These are phyloP conservation scores for Umbelopsis ramanniana DNA, from an alignment of 192 early-diverging fungal species.

Conservation along the genomic window DNA sequence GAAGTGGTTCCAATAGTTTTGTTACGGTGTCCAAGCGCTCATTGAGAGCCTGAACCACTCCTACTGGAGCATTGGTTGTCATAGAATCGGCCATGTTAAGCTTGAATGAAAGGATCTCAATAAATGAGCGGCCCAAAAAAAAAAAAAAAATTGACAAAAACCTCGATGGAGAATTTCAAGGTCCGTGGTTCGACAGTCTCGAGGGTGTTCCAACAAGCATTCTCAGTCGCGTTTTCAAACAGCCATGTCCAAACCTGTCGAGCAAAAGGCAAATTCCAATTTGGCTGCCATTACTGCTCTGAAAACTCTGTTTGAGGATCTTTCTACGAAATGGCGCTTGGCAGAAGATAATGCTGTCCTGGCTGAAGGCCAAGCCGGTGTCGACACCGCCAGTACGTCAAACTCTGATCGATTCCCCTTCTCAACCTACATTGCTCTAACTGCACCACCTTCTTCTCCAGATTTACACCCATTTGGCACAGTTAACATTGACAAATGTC, in stretches of 20 bases:
- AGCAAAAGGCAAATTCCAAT: constrained; percentile 3
- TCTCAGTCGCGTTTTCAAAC: background rate
- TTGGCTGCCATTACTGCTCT: constrained; percentile 4
- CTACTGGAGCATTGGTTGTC: constrained; percentile 5
- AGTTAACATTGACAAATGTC: constrained; percentile 40
- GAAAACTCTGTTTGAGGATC: background rate
- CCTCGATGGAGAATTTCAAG: background rate
- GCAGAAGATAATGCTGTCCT: background rate
- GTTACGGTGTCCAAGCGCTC: constrained; percentile 30
- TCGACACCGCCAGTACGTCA: background rate
- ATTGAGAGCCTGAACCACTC: constrained; percentile 27
- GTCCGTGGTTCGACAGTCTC: no score
- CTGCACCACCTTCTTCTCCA: background rate
- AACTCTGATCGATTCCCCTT: background rate
- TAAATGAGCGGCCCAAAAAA: background rate
- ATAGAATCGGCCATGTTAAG: constrained; percentile 10
- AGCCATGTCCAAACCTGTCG: constrained; percentile 2
- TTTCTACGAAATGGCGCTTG: background rate
- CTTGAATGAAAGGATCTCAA: background rate
- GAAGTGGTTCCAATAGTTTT: constrained; percentile 34
- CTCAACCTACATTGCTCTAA: background rate
- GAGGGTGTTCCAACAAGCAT: background rate
- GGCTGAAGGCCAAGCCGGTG: background rate
- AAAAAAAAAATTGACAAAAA: constrained; percentile 9
- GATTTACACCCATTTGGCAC: constrained; percentile 39